Percentiles rank a stretch among this genome's conserved stretches.
Evolutionary conservation across 2,329 filamentous ascomycete species (phyloP).

Genomic region (Claviceps digitariae): DNA sequence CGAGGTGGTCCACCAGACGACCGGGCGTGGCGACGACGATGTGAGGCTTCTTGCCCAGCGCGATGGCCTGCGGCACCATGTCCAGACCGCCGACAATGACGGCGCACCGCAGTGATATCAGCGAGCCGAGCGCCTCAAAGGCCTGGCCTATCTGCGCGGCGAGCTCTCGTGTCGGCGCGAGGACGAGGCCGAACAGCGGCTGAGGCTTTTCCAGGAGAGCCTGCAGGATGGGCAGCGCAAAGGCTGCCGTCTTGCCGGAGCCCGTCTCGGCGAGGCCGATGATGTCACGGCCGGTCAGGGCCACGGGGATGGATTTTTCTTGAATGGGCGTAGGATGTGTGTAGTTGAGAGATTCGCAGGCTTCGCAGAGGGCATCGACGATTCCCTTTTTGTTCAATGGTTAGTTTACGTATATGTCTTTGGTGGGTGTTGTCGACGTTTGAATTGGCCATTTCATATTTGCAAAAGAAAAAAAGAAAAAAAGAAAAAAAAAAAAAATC

Average conservation of each 20-base stretch:
- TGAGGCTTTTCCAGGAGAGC: slow-evolving; percentile 79
- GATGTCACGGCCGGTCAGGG: slow-evolving; percentile 68
- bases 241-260: slow-evolving; percentile 90
- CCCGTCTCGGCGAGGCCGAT: slow-evolving; percentile 94
- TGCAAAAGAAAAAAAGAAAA: too few species aligned
- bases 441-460: too few species aligned
- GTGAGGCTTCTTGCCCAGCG: slow-evolving; percentile 90
- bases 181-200: slow-evolving; percentile 72
- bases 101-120: slow-evolving; percentile 77
- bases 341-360: slow-evolving; percentile 71
- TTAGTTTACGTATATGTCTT: too few species aligned
- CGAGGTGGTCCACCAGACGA: slow-evolving; percentile 76
- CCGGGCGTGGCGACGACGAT: slow-evolving; percentile 88
- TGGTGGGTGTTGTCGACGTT: too few species aligned
- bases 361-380: slow-evolving; percentile 77
- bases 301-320: slow-evolving; percentile 66
- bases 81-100: slow-evolving; percentile 90
- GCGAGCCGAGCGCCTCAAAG: slow-evolving; percentile 74
- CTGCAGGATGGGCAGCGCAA: slow-evolving; percentile 85
- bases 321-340: slow-evolving; percentile 84
- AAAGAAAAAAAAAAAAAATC: not conserved
- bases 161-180: slow-evolving; percentile 87
- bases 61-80: slow-evolving; percentile 84
- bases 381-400: slow-evolving; percentile 43
- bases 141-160: slow-evolving; percentile 82